Evolutionary conservation across 225 moss, liverwort and hornwort genomes (phyloP).

Genomic region (Straminergon stramineum): DNA sequence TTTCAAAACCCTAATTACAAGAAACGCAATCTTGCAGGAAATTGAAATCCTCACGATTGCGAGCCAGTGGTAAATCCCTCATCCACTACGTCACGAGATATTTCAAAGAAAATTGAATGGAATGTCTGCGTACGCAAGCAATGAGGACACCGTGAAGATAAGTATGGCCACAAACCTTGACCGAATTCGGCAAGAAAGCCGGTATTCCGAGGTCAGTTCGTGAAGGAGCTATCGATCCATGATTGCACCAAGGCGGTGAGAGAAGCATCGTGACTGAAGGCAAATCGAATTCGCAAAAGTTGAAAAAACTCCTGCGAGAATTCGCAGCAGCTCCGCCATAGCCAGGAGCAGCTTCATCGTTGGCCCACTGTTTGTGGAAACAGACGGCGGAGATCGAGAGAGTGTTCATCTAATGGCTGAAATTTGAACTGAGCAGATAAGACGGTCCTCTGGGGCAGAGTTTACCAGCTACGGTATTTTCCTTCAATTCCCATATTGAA

Average conservation of each 20-base stretch:
- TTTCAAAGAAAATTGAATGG: neutral
- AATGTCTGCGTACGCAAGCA: neutral
- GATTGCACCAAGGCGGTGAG: neutral
- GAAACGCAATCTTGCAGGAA: neutral
- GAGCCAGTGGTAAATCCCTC: neutral
- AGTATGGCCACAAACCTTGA: conserved; percentile 3
- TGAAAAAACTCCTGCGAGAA: neutral
- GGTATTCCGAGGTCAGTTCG: neutral
- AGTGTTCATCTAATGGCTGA: conserved; percentile 1
- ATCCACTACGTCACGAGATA: neutral
- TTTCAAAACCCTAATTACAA: neutral
- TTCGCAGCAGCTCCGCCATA: neutral
- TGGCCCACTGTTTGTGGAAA: neutral
- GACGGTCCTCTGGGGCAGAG: neutral
- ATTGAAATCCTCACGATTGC: neutral
- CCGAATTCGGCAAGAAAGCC: neutral
- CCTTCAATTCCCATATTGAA: too few species aligned
- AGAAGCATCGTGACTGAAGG: conserved; percentile 2
- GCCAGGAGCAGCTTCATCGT: neutral
- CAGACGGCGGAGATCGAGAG: neutral
- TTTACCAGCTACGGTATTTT: too few species aligned
- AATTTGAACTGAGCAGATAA: conserved; percentile 19
- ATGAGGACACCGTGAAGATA: neutral
- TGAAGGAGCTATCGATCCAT: neutral
- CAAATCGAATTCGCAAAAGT: neutral